Base-by-base conservation (phyloP, 805 yeast species). In the Candida namnaoensis region DNA sequence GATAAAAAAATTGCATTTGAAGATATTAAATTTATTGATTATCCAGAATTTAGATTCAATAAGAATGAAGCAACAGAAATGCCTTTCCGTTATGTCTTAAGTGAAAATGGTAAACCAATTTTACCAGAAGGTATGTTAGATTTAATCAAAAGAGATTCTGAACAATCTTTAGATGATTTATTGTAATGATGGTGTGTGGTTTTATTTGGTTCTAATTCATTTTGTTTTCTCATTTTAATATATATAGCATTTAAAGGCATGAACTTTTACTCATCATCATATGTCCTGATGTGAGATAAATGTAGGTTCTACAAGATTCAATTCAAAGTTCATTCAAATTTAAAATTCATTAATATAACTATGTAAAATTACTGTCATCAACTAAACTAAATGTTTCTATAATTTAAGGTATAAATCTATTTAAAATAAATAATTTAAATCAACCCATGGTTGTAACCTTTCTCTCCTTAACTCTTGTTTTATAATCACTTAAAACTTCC, bases 61-160 rank as follows among this genome's bases (percentile, higher is more conserved):
- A 82, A 82, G 58, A 78, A 85, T 55, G 99, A 93, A 62, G 85
- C 95, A 4, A 88, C 96, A 0, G 97, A 91, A 58, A 91, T 91
- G 99, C 99, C 99, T 3, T 91, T 91, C 66, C 73, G 99, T 57
- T 91, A 91, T 54, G 82, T 91, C 14, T 63, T 80, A 44, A 85
- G 84, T 51, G 59, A 54, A 0, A 51, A 71, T 1, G 78, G 76
- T 4, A 72, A 75, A 46, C 98, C 99, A 1, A 84, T 93, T 10
- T 68, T 91, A 55, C 99, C 99, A 1, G 74, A 75, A 42, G 98
- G 98, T 0, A 91, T 91, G 98, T 65, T 87, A 43, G 81, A 81
- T 30, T 71, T 91, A 58, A 91, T 91, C 54, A 80, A 82, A 56
- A 76, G 76, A 48, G 99, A 91, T 54, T 80, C 95, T 3, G 90